Evolutionary conservation across 225 moss, liverwort and hornwort genomes (phyloP), one percentile per base, ranked within the genome.

Genomic region (Sphagnum tenellum): DNA sequence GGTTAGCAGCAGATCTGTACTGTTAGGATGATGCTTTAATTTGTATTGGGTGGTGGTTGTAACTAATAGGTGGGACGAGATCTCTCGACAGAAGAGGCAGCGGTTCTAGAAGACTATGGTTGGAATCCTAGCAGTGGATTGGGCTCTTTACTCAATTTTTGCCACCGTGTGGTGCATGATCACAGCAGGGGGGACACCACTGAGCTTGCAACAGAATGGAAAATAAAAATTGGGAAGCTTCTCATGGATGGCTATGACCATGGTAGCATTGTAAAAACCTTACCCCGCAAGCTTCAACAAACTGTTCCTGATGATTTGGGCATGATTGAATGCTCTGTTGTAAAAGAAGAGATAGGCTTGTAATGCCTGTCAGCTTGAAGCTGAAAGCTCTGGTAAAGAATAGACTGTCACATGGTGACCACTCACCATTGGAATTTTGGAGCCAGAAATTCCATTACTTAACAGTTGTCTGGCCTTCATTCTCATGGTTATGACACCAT

Each of bases 171-270:
- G 70, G 84, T 87, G 12, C 87, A 87, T 62, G 87, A 87, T 69
- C 82, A 84, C 61, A 80, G 80, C 61, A 87, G 75, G 68, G 87
- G 83, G 52, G 87, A 87, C 46, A 45, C 13, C 8, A 60, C 72
- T 5, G 84, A 85, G 47, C 71, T 85, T 69, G 82, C 79, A 65
- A 74, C 63, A 29, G 87, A 87, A 14, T 87, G 87, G 87, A 87
- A 81, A 74, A 78, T 81, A 12, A 87, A 87, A 75, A 81, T 87
- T 60, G 87, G 87, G 63, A 87, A 87, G 71, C 76, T 83, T 69
- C 84, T 87, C 50, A 77, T 75, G 84, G 84, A 81, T 75, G 87
- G 87, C 45, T 69, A 81, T 7, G 84, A 84, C 51, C 81, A 78
- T 64, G 87, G 87, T 50, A 78, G 87, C 60, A 81, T 84, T 45